Conservation (phyloP, 2,329 filamentous ascomycete genomes). For the Aspergillus hortae region DNA sequence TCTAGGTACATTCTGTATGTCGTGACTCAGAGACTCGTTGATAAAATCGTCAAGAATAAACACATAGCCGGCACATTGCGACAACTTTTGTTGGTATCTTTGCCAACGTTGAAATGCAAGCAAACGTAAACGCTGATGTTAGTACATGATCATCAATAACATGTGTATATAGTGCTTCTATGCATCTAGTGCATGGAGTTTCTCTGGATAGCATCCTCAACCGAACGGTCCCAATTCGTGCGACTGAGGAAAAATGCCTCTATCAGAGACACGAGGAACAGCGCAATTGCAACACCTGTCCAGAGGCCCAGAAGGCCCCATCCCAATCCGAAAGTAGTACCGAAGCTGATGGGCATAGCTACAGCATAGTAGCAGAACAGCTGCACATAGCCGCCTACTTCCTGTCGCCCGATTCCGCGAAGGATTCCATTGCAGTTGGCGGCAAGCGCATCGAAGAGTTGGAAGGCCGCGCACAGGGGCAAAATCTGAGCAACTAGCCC, state of each 20-base stretch:
- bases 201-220: slow-evolving; percentile 57
- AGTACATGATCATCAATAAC: neutral
- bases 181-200: slow-evolving; percentile 39
- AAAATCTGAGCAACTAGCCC: slow-evolving; percentile 65
- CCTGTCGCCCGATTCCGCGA: slow-evolving; percentile 81
- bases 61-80: neutral
- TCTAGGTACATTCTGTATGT: neutral
- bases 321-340: slow-evolving; percentile 68
- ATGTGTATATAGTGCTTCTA: neutral
- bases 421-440: slow-evolving; percentile 80
- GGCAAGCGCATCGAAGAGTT: slow-evolving; percentile 80
- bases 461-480: slow-evolving; percentile 81
- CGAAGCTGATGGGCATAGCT: slow-evolving; percentile 79
- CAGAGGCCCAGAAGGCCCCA: slow-evolving; percentile 82
- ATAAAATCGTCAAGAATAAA: neutral
- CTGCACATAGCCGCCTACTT: slow-evolving; percentile 85
- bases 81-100: neutral
- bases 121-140: neutral
- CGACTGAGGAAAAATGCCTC: slow-evolving; percentile 56
- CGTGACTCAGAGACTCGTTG: neutral
- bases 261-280: slow-evolving; percentile 55
- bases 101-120: neutral
- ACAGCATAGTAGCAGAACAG: slow-evolving; percentile 82
- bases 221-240: slow-evolving; percentile 56
- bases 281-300: slow-evolving; percentile 71